Base-by-base conservation (phyloP, 441 rosid genomes). In the Theobroma grandiflorum region DNA sequence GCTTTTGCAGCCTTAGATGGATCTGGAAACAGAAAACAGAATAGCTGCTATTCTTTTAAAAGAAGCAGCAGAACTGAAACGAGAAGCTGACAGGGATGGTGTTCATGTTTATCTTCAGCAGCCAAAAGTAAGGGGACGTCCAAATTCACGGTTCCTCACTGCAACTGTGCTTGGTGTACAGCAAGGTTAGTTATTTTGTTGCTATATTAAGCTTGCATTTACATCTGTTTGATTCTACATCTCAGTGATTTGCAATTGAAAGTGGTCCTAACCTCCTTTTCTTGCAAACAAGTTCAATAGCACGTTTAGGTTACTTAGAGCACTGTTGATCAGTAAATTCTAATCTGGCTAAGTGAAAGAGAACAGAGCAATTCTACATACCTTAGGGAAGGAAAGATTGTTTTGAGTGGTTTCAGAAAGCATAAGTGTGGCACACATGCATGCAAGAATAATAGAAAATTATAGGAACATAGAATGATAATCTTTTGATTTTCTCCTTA, bases 131-230 rank as follows among this genome's bases (percentile, higher is more conserved):
- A 86, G 98, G 84, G 84, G 87, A 75, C 90, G 96, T 61, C 97
- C 98, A 26, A 96, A 96, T 86, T 89, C 97, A 0, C 90, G 98
- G 63, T 96, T 95, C 87, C 98, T 93, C 42, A 86, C 96, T 0
- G 97, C 98, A 49, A 95, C 98, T 76, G 96, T 95, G 75, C 97
- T 86, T 81, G 97, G 98, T 37, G 96, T 95, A 55, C 95, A 93
- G 74, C 97, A 96, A 91, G 93, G 98, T 96, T 52, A 63, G 84
- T 45, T 57, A 20, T 55, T 45, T 74, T 16, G 1, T 47, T 73
- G 26, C 14, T 63, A 33, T 63, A 49, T 75, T 16, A 8, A 16
- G 57, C 38, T 31, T 61, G 45, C 31, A 10, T 33, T 45, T 45
- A 22, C 10, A 43, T 68, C 58, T 70, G 7, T 70, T 26, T 6